Conservation (phyloP, 2,329 filamentous ascomycete genomes). For the Fusarium temperatum region DNA sequence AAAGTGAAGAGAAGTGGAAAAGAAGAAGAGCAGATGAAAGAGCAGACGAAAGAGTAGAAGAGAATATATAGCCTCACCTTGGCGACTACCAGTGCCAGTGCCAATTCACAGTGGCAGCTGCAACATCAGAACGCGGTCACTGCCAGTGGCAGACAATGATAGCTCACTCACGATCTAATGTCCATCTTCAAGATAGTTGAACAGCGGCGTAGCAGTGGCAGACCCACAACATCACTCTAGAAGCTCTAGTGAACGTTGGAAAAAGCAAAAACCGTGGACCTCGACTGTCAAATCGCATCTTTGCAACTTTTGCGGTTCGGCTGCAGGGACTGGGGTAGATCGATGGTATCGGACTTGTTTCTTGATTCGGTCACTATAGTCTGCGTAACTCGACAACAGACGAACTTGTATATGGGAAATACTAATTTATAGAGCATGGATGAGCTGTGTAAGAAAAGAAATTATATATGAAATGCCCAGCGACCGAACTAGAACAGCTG, state of each 20-base stretch:
- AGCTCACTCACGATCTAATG: not conserved
- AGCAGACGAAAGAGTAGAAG: not conserved
- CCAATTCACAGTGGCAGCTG: rapidly evolving
- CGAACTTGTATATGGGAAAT: not conserved
- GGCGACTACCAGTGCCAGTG: not conserved
- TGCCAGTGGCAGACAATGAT: not conserved
- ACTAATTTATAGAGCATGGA: not conserved
- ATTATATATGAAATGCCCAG: not conserved
- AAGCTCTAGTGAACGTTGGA: not conserved
- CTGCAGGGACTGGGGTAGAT: slow-evolving; percentile 4
- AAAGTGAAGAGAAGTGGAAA: not conserved
- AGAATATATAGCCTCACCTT: slow-evolving; percentile 8
- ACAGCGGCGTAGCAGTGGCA: not conserved
- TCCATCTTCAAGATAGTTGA: not conserved
- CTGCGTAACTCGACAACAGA: not conserved
- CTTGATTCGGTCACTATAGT: not conserved
- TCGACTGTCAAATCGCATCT: not conserved
- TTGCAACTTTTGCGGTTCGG: not conserved
- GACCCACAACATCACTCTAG: slow-evolving; percentile 2
- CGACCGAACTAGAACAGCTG: not conserved
- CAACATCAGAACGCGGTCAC: not conserved
- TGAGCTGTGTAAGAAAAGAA: not conserved
- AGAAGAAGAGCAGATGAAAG: not conserved
- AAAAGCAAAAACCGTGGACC: slow-evolving; percentile 20
- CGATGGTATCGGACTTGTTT: slow-evolving; percentile 3